Evolutionary conservation across 257 asterid species (phyloP).

Genomic region (Salvia rosmarinus): DNA sequence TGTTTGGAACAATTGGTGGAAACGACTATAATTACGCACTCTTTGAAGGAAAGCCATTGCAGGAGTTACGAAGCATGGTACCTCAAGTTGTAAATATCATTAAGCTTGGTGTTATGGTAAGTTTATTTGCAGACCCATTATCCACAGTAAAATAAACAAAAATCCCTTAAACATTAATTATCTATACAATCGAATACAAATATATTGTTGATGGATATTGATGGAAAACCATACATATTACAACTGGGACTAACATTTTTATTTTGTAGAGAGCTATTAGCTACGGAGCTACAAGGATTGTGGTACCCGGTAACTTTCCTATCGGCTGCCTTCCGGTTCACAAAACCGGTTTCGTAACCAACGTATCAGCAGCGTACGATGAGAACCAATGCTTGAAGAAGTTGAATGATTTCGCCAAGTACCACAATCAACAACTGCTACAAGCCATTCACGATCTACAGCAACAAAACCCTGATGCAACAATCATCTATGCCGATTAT

Average conservation of each 20-base stretch:
- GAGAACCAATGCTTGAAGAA: slow-evolving; percentile 7
- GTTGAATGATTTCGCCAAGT: slow-evolving; percentile 22
- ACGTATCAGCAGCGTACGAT: slow-evolving; percentile 7
- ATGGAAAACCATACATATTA: too few species aligned
- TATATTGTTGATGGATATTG: background rate
- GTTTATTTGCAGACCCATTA: background rate
- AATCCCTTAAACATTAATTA: background rate
- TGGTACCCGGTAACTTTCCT: slow-evolving; percentile 36
- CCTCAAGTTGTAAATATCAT: slow-evolving; percentile 23
- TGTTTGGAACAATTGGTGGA: slow-evolving; percentile 42
- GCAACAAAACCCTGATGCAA: slow-evolving; percentile 14
- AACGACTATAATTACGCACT: slow-evolving; percentile 35
- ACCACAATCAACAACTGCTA: slow-evolving; percentile 29
- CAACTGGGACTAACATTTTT: background rate
- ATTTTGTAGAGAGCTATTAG: slow-evolving; percentile 17
- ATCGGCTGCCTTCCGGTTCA: slow-evolving; percentile 35
- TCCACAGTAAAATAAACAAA: too few species aligned
- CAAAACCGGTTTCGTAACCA: background rate
- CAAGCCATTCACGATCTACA: slow-evolving; percentile 23
- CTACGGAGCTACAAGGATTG: slow-evolving; percentile 25
- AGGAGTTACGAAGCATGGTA: slow-evolving; percentile 27
- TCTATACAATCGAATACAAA: too few species aligned
- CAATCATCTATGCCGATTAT: slow-evolving; percentile 31
- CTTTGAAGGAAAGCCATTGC: slow-evolving; percentile 21
- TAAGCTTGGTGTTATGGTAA: slow-evolving; percentile 17